Evolutionary conservation across 345 rosid genomes (phyloP).

Genomic region (Firmiana major): DNA sequence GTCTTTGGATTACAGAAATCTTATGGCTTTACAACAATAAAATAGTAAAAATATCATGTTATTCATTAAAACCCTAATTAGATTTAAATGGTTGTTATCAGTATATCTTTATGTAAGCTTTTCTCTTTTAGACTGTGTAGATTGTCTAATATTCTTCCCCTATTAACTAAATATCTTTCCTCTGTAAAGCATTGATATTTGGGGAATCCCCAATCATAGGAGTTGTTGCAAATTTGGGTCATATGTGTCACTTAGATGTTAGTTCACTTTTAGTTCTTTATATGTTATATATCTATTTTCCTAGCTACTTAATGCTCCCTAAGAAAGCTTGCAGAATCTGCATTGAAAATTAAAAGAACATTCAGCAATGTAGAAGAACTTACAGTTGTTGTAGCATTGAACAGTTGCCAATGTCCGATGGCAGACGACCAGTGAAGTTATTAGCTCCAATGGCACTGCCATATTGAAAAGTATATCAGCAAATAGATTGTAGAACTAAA

Average conservation of each 20-base stretch:
- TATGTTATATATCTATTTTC: neutral
- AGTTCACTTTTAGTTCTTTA: neutral
- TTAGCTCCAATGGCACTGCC: slow-evolving; percentile 45
- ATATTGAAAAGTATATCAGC: neutral
- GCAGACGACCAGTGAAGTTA: slow-evolving; percentile 69
- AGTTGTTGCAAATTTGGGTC: neutral
- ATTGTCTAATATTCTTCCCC: neutral
- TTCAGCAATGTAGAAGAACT: slow-evolving; percentile 21
- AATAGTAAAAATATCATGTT: neutral
- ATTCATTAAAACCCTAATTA: neutral
- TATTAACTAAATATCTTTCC: neutral
- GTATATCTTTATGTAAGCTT: neutral
- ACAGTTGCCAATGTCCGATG: slow-evolving; percentile 55
- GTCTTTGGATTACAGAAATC: neutral
- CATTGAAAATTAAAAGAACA: neutral
- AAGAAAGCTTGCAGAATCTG: neutral
- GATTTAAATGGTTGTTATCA: neutral
- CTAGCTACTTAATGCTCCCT: neutral
- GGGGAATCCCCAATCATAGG: neutral
- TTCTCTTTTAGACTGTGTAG: neutral
- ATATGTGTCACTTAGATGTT: neutral
- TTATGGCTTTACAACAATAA: neutral
- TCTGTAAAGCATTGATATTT: neutral
- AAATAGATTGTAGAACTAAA: neutral
- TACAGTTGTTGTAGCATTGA: slow-evolving; percentile 49